Conservation (phyloP, 2,329 filamentous ascomycete genomes). For the Helicocarpus griseus region DNA sequence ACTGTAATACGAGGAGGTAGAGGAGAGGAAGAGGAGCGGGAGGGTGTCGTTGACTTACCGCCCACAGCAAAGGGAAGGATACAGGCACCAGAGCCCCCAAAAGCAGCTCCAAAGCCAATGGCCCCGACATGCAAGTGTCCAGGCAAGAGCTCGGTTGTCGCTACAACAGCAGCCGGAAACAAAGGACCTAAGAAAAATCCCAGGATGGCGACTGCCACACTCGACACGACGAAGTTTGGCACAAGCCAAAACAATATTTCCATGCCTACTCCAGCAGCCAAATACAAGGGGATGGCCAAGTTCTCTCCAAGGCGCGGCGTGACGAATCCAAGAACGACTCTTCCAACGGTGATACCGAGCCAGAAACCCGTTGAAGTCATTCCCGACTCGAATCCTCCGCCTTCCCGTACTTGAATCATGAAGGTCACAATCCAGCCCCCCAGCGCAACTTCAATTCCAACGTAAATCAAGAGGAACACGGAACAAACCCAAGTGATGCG, state of each 20-base stretch:
- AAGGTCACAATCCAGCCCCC: not conserved
- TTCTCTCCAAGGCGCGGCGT: not conserved
- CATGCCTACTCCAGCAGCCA: not conserved
- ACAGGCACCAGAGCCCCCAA: not conserved
- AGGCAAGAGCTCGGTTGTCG: not conserved
- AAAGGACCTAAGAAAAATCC: not conserved
- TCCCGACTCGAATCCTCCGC: not conserved
- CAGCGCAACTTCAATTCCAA: not conserved
- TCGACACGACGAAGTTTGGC: not conserved
- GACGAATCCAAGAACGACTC: not conserved
- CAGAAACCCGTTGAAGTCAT: not conserved
- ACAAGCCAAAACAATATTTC: not conserved
- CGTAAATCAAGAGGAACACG: too few species aligned
- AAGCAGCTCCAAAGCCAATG: not conserved
- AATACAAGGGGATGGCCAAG: not conserved
- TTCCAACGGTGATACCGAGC: not conserved
- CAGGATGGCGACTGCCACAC: not conserved
- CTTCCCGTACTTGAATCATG: not conserved
- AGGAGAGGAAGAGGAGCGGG: too few species aligned
- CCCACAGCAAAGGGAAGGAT: too few species aligned
- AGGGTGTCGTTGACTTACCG: too few species aligned
- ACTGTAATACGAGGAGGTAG: too few species aligned
- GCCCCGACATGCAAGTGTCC: not conserved
- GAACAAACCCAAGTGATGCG: too few species aligned
- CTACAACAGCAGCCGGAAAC: not conserved